Base-by-base conservation (phyloP, 805 yeast genomes). In the Candida namnaoensis region DNA sequence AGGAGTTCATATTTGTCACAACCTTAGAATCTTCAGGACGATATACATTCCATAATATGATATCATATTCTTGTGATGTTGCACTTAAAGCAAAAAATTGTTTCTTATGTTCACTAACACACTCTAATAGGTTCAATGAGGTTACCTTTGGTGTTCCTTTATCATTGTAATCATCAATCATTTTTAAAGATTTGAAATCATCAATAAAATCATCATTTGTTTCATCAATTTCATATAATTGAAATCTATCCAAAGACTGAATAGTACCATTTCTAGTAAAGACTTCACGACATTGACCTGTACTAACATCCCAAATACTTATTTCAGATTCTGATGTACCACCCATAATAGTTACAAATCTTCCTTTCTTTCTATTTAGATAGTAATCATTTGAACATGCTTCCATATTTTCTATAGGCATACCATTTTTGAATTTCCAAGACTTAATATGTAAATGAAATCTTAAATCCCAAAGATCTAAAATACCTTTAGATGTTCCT, bases 381-480 rank as follows among this genome's bases (percentile, higher is more conserved):
- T 58, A 59, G 41, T 57, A 65, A 9, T 58, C 59, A 5, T 58
- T 48, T 0, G 82, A 78, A 32, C 76, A 65, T 3, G 65, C 47
- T 8, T 53, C 55, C 9, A 88, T 53, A 27, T 69, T 59, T 9
- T 65, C 62, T 8, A 88, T 78, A 1, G 82, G 74, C 23, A 54
- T 60, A 5, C 68, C 67, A 12, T 66, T 64, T 35, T 69, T 72
- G 37, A 87, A 69, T 9, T 72, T 71, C 78, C 88, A 83, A 1
- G 81, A 66, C 45, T 74, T 79, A 32, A 87, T 63, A 35, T 73
- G 63, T 0, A 82, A 44, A 32, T 69, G 69, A 56, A 88, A 86
- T 41, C 95, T 65, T 32, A 85, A 48, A 57, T 88, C 96, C 95
- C 96, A 88, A 13, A 91, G 60, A 47, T 78, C 80, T 28, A 93